Evolutionary conservation across 768 basidiomycete species (phyloP).

Genomic region (Calocybe cyanea): DNA sequence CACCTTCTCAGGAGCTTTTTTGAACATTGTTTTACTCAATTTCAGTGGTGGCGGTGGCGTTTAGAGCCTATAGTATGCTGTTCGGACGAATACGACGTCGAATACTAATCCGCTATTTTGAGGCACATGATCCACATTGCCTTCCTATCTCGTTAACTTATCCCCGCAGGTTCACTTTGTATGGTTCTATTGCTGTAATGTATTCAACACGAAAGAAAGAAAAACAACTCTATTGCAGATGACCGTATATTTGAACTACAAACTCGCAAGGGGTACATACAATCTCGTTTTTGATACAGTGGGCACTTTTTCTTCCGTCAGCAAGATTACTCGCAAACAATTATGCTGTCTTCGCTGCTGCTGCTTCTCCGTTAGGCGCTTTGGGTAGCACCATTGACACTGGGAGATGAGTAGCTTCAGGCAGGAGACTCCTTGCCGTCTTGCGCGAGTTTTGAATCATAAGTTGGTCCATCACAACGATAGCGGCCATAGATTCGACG

Average conservation of each 20-base stretch:
- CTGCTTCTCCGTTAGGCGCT: not conserved
- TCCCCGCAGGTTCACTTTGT: too few species aligned
- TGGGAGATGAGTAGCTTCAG: slow-evolving; percentile 78
- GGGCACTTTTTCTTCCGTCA: too few species aligned
- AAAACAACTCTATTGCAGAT: too few species aligned
- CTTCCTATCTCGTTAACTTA: too few species aligned
- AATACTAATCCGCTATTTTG: slow-evolving; percentile 24
- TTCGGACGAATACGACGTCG: slow-evolving; percentile 52
- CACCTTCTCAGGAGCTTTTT: not conserved
- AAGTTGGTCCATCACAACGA: slow-evolving; percentile 93
- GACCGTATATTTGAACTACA: too few species aligned
- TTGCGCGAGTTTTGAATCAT: slow-evolving; percentile 85
- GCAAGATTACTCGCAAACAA: too few species aligned
- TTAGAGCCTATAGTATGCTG: slow-evolving; percentile 63
- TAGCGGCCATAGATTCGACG: slow-evolving; percentile 95
- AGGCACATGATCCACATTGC: too few species aligned
- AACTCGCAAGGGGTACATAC: too few species aligned
- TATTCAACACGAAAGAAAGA: too few species aligned
- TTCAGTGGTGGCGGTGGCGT: slow-evolving; percentile 86
- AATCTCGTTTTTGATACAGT: too few species aligned
- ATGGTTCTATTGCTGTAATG: too few species aligned
- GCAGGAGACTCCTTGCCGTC: slow-evolving; percentile 72
- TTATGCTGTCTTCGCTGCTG: too few species aligned
- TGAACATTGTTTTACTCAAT: not conserved
- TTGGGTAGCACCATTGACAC: slow-evolving; percentile 83